A percentile compares a stretch with the other conserved stretches of the same genome.
Evolutionary conservation across 164 flowering plant genomes (phyloP).

Genomic region (Vitis labrusca): DNA sequence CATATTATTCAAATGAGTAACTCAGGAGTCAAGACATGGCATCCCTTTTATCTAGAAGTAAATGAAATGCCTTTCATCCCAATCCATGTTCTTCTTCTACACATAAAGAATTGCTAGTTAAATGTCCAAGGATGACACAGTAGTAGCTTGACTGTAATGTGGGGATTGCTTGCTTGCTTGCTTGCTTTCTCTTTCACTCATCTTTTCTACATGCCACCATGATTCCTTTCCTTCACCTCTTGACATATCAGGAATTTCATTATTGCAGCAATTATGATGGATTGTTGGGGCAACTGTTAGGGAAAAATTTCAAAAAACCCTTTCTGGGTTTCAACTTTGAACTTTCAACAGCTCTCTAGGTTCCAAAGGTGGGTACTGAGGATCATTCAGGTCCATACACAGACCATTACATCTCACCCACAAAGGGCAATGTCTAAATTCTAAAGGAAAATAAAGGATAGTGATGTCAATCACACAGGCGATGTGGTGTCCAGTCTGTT

Average conservation of each 20-base stretch:
- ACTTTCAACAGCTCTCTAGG: not conserved
- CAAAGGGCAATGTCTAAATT: not conserved
- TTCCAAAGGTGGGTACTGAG: not conserved
- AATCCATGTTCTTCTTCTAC: too few relatives aligned
- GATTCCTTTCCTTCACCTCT: not conserved
- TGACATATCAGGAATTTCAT: not conserved
- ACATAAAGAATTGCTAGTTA: too few relatives aligned
- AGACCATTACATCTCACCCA: not conserved
- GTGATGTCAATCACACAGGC: not conserved
- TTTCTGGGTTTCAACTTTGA: not conserved
- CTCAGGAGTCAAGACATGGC: too few relatives aligned
- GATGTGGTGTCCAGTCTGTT: constrained; percentile 21
- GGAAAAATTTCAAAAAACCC: not conserved
- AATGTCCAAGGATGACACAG: not conserved
- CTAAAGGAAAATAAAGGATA: too few relatives aligned
- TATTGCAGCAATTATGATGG: not conserved
- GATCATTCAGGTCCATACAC: not conserved
- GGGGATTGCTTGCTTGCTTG: not conserved
- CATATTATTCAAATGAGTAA: too few relatives aligned
- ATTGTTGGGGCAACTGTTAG: not conserved
- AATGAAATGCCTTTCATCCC: too few relatives aligned
- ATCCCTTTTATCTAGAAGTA: too few relatives aligned
- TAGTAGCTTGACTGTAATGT: not conserved
- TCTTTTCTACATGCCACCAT: constrained; percentile 4
- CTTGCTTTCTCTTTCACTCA: constrained; percentile 1